Base-by-base conservation (phyloP, 495 filamentous ascomycete species). In the Tuber umbilicatum region DNA sequence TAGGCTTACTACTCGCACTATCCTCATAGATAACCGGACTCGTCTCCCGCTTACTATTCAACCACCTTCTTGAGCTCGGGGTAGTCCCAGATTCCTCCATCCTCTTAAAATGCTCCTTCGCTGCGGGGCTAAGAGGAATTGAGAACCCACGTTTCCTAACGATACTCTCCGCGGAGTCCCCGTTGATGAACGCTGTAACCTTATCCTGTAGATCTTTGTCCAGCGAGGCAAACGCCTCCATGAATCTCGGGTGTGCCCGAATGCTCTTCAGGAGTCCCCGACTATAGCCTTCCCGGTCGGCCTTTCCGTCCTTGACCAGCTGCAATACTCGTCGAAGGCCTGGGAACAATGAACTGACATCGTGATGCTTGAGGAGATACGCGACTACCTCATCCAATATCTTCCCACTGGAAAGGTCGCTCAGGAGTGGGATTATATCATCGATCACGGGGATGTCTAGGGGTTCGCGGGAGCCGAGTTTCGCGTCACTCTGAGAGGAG, bases 21-120 rank as follows among this genome's bases (percentile, higher is more conserved):
- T 79, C 79, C 42, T 80, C 79, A 41, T 80, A 80, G 21, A 80
- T 73, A n/a, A 76, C 74, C 40, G 79, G 79, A 14, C 43, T 76
- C 6, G 42, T 74, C 21, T 79, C 41, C 38, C 79, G 72, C 68
- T 80, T 79, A 21, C 60, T 64, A 47, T 80, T 80, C 71, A 80
- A 70, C 79, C 79, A 80, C 12, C 73, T 64, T 45, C 79, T 76
- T 68, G 76, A 76, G 23, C 70, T 70, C n/a, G 69, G 40, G 17
- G 73, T 79, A 2, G n/a, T 74, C 42, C 73, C 79, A 4, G 76
- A 69, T 40, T 76, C 74, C 45, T 73, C 74, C 76, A 80, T 79
- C 42, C 70, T 60, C 69, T 79, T 76, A 50, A 79, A 79, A 68
- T 80, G 79, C 21, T 73, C 47, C 71, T 80, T 80, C 39, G 74